These are phyloP conservation scores for Lasiosphaeria miniovina DNA, from an alignment of 495 filamentous ascomycete genomes.

Conservation along the genomic window DNA sequence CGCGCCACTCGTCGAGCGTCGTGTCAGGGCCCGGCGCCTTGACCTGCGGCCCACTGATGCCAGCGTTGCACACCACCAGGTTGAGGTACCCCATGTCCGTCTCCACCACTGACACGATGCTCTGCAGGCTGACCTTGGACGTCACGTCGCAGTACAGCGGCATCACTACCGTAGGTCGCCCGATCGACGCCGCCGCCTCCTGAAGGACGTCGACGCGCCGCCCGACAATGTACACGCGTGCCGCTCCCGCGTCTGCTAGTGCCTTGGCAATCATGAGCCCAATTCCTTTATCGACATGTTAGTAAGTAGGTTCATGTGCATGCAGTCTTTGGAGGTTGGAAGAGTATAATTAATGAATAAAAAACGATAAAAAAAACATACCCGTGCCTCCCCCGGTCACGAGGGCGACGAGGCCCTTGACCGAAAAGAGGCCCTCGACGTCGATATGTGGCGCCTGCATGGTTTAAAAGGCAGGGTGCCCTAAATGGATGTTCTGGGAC, in stretches of 20 bases:
- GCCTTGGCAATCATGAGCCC: constrained; percentile 66
- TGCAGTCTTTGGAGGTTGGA: background rate
- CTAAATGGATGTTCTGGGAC: background rate
- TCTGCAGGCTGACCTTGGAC: constrained; percentile 57
- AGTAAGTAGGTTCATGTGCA: background rate
- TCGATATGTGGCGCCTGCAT: constrained; percentile 21
- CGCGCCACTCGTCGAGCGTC: constrained; percentile 51
- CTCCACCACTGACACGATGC: constrained; percentile 50
- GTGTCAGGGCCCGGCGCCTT: constrained; percentile 25
- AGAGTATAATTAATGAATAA: background rate
- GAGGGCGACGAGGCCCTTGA: constrained; percentile 59
- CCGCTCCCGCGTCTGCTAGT: constrained; percentile 56
- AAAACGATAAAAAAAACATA: constrained; percentile 13
- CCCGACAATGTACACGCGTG: constrained; percentile 71
- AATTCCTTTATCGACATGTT: constrained; percentile 47
- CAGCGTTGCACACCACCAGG: constrained; percentile 66
- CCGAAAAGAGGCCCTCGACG: constrained; percentile 51
- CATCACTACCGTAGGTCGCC: constrained; percentile 43
- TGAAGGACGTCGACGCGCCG: constrained; percentile 57
- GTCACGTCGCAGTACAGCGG: constrained; percentile 65
- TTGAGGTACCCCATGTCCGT: constrained; percentile 58
- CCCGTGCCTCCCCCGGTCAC: constrained; percentile 65
- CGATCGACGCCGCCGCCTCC: constrained; percentile 41
- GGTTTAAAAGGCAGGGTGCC: background rate
- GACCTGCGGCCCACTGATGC: constrained; percentile 54